Conservation (phyloP, 192 early-diverging fungal species). For the Rhizophagus clarus region DNA sequence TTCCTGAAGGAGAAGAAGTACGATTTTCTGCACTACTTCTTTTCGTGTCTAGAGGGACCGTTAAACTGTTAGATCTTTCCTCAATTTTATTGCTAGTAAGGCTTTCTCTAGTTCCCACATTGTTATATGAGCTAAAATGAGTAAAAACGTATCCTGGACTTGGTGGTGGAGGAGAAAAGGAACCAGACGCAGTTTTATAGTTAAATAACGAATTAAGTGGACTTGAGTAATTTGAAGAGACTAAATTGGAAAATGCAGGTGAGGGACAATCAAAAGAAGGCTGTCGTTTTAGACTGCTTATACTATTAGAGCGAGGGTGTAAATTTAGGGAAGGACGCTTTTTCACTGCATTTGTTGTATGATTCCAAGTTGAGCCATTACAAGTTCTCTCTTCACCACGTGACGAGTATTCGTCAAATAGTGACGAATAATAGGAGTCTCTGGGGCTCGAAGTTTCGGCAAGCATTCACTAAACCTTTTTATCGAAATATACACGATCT, state of each 20-base stretch:
- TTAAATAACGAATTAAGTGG: slow-evolving; percentile 12
- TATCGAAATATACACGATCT: not conserved
- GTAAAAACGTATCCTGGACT: slow-evolving; percentile 6
- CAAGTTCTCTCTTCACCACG: not conserved
- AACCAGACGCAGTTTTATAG: not conserved
- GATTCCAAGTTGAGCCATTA: not conserved
- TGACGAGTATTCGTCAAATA: slow-evolving; percentile 29
- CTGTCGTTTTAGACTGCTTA: slow-evolving; percentile 16
- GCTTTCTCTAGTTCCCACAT: not conserved
- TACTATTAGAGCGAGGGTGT: not conserved
- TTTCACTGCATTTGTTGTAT: not conserved
- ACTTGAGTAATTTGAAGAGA: not conserved
- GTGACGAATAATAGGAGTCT: slow-evolving; percentile 31
- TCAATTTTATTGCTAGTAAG: not conserved
- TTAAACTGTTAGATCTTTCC: not conserved
- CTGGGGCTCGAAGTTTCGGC: not conserved
- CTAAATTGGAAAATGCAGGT: slow-evolving; percentile 1
- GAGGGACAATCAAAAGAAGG: slow-evolving; percentile 29
- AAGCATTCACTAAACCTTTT: slow-evolving; percentile 10
- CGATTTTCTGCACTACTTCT: not conserved
- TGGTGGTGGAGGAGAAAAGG: not conserved
- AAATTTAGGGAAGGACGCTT: slow-evolving; percentile 19
- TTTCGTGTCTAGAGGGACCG: not conserved
- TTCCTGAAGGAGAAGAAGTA: slow-evolving; percentile 15
- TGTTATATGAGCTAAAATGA: slow-evolving; percentile 10